phyloP scores from a whole-genome alignment of 1,284 basidiomycete species.

The Sanghuangporus sanghuang region DNA sequence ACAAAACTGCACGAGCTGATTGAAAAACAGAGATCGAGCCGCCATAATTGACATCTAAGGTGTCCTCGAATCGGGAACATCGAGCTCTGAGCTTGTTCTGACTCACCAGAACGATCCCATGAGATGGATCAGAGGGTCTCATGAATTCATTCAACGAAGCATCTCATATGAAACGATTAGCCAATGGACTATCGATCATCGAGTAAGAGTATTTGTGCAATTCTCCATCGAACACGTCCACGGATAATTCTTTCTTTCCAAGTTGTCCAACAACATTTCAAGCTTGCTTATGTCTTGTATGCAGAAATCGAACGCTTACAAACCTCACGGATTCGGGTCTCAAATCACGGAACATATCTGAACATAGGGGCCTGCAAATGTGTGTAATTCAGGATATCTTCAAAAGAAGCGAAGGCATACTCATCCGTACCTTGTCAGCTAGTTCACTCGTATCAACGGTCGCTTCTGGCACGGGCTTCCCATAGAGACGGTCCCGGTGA shows the following conservation, averaged over 20 bases:
- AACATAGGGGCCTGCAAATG: slow-evolving; percentile 6
- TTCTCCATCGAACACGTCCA: neutral
- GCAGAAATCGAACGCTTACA: no score
- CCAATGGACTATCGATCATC: neutral
- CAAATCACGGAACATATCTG: slow-evolving; percentile 7
- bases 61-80: no score
- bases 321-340: neutral
- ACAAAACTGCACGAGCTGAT: no score
- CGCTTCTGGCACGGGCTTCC: slow-evolving; percentile 42
- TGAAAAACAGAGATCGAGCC: no score
- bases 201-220: neutral
- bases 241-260: neutral
- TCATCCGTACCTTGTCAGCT: slow-evolving; percentile 53
- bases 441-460: slow-evolving; percentile 61
- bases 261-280: neutral
- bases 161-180: neutral
- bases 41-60: no score
- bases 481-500: slow-evolving; percentile 48
- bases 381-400: neutral
- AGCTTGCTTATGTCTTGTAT: neutral
- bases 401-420: neutral
- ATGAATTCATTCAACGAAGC: neutral
- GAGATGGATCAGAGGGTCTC: neutral
- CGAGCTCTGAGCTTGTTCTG: neutral
- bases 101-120: neutral